Evolutionary conservation across 2,329 filamentous ascomycete genomes (phyloP), one percentile per base, ranked within the genome.

Genomic region (Hirsutella minnesotensis): DNA sequence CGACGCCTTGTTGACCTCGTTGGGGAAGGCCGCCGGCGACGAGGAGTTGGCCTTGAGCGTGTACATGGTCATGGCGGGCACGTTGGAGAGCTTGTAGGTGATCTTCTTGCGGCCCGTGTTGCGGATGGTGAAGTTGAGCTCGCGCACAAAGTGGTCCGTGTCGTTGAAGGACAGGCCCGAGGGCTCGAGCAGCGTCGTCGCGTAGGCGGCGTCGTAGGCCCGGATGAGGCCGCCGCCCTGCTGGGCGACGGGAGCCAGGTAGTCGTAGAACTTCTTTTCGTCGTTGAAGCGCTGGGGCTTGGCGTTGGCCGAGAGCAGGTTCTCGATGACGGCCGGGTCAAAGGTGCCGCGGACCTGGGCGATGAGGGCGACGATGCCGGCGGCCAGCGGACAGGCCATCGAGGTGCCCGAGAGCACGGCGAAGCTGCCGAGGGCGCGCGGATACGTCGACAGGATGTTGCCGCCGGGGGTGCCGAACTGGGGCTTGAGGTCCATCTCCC

Each of bases 121-220:
- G 51, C 58, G 66, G 49, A 83, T 65, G 33, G 64, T 69, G 53
- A 82, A 77, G 48, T 69, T 68, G 36, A 69, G 60, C 2, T 60
- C 62, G 10, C 63, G 56, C 38, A 56, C 55, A 47, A 78, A 70
- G 62, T 81, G 56, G 48, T 75, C 72, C 0, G 76, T 78, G 55
- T 83, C 78, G 54, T 82, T 81, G 60, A 81, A 80, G 3, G 73
- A 69, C 13, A 83, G 58, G 55, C 70, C 74, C n/a, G 72, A 72
- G 9, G 66, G 68, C 50, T 68, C 70, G 18, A 81, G 60, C 12
- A 74, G 52, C 2, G 70, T 69, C 3, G 66, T 73, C 15, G 71
- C 63, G 49, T 72, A 68, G 5, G 77, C 73, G 3, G 76, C 74
- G 44, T 79, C 72, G 47, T 72, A 72, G 4, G 75, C 77, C 49